Evolutionary conservation across 2,329 filamentous ascomycete species (phyloP), one percentile per base, ranked within the genome.

Genomic region (Fusarium dlaminii): DNA sequence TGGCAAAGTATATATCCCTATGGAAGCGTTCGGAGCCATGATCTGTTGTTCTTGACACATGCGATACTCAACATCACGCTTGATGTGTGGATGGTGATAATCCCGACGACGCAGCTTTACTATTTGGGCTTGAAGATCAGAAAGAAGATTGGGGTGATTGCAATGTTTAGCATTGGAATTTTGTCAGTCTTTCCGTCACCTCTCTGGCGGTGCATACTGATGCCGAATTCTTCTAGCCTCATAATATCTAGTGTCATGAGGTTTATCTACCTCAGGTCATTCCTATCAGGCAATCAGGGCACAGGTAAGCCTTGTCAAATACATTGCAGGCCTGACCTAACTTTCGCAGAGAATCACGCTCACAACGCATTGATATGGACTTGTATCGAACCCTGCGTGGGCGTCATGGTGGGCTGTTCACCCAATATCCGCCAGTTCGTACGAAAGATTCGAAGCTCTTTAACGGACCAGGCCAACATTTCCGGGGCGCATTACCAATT

Each of bases 131-230:
- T 64, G 6, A 64, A 64, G n/a, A 8, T 61, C 3, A 8, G 37
- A 1, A 39, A 61, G 17, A 64, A 61, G 24, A 17, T 51, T 15
- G 55, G 62, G 0, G 62, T 61, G 1, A 22, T 64, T 14, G 22
- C 30, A 6, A 64, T 64, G 62, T 64, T 64, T 3, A 61, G 62
- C 13, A 40, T 40, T 6, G 62, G 52, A 18, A n/a, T 63, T 0
- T 1, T 63, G 61, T 63, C 7, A 22, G 52, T 34, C 30, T 27
- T 18, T 3, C 1, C 11, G 15, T 2, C 15, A 37, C 14, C 36
- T 5, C 36, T 12, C 36, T 37, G 36, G 6, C 36, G 15, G 36
- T 18, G 8, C 6, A 37, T 14, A 2, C 8, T 18, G 18, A 18
- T 37, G 7, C 18, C 15, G 20, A 17, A 0, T 8, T 18, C 15